Percentiles rank a stretch among this genome's conserved stretches.
Conservation (phyloP, 768 basidiomycete genomes). For the Tricholoma sp. region DNA sequence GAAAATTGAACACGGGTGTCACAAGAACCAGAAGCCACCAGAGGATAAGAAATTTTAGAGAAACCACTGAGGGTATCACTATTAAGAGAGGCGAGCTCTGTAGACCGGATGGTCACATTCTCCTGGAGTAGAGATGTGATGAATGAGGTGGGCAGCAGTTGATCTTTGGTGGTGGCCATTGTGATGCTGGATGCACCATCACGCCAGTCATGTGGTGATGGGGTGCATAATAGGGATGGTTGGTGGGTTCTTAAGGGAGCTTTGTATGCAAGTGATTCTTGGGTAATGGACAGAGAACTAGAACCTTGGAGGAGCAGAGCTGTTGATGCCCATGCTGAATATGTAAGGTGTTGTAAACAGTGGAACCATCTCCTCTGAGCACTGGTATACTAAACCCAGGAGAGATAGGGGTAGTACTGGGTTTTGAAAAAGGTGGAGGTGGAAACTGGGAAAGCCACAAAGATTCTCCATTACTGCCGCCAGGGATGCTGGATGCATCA, state of each 20-base stretch:
- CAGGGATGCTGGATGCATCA: conserved; percentile 51
- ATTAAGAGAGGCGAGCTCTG: conserved; percentile 25
- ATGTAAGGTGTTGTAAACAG: conserved; percentile 16
- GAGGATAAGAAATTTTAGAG: conserved; percentile 55
- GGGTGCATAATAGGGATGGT: conserved; percentile 13
- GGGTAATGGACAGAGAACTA: neutral
- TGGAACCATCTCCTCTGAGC: conserved; percentile 18
- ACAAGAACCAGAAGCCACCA: conserved; percentile 22
- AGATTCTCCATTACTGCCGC: conserved; percentile 42
- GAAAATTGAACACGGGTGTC: conserved; percentile 5
- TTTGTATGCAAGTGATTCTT: neutral
- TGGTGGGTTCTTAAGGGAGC: conserved; percentile 4
- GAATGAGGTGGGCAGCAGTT: conserved; percentile 54
- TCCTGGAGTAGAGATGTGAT: conserved; percentile 54
- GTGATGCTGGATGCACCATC: conserved; percentile 56
- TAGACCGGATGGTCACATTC: conserved; percentile 25
- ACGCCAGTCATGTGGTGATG: conserved; percentile 52
- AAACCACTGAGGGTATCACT: conserved; percentile 45
- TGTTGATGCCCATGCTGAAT: neutral
- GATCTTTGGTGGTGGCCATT: conserved; percentile 52
- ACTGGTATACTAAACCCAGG: conserved; percentile 26
- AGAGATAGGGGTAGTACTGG: conserved; percentile 34
- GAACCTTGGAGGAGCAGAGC: neutral
- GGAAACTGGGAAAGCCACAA: conserved; percentile 47
- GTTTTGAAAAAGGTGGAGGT: conserved; percentile 44